phyloP scores from a whole-genome alignment of 495 filamentous ascomycete species.

The Hypoxylon crocopeplum region DNA sequence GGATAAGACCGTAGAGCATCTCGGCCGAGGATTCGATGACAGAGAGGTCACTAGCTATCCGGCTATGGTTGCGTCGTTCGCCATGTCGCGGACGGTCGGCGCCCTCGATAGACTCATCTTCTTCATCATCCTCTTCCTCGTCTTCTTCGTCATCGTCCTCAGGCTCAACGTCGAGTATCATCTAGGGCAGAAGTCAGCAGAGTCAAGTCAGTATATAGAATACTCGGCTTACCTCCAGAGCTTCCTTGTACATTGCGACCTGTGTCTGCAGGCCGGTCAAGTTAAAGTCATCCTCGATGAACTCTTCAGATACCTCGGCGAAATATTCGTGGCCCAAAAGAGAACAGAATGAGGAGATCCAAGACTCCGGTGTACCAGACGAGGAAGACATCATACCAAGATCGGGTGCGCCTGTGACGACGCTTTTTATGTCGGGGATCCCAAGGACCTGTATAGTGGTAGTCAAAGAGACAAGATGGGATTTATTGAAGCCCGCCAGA shows the following conservation, averaged over 20 bases:
- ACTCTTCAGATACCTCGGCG: conserved; percentile 97
- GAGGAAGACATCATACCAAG: conserved; percentile 65
- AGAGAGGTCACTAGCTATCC: conserved; percentile 88
- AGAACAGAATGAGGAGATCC: conserved; percentile 97
- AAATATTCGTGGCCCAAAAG: conserved; percentile 98
- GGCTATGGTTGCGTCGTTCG: conserved; percentile 78
- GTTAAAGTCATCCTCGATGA: conserved; percentile 99
- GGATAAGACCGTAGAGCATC: conserved; percentile 96
- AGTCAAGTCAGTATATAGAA: background rate
- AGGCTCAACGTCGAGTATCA: conserved; percentile 98
- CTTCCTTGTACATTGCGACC: conserved; percentile 99
- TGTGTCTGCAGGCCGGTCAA: conserved; percentile 92
- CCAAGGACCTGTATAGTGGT: background rate
- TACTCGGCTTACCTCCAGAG: conserved; percentile 57
- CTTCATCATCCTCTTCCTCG: conserved; percentile 77
- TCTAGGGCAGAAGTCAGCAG: conserved; percentile 60
- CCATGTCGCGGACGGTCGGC: conserved; percentile 65
- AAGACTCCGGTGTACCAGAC: conserved; percentile 87
- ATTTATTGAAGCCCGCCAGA: conserved; percentile 15
- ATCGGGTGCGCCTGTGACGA: background rate
- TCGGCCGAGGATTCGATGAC: conserved; percentile 97
- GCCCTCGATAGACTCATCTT: conserved; percentile 76
- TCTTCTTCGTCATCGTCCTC: conserved; percentile 90
- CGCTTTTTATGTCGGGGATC: background rate
- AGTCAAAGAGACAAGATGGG: too few relatives aligned